phyloP scores from a whole-genome alignment of 2,329 filamentous ascomycete species.

The Ophiostoma ulmi region DNA sequence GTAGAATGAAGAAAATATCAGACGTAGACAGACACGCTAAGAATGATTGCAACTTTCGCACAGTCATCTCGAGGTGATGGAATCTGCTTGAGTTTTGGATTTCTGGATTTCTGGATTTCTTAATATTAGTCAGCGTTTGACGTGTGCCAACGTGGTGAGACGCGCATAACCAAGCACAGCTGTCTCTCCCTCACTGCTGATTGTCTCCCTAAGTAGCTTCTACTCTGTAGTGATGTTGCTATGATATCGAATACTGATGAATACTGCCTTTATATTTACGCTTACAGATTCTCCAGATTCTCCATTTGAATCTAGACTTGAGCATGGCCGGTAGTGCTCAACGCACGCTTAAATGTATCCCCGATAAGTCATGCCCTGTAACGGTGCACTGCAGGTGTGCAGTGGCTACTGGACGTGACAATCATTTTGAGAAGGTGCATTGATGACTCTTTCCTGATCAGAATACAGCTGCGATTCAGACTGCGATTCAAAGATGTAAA shows the following conservation, averaged over 20 bases:
- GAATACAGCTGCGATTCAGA: not conserved
- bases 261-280: not conserved
- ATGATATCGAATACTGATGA: not conserved
- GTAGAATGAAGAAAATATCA: not conserved
- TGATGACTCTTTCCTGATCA: not conserved
- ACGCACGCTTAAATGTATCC: not conserved
- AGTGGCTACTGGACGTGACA: not conserved
- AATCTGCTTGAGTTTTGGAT: too few relatives aligned
- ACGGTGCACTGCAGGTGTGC: not conserved
- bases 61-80: too few relatives aligned
- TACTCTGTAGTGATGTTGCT: not conserved
- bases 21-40: not conserved
- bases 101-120: not conserved
- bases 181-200: not conserved
- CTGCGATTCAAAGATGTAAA: not conserved
- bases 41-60: not conserved
- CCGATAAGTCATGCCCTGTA: not conserved
- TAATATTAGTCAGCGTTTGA: not conserved
- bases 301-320: not conserved
- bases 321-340: not conserved
- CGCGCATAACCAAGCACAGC: conserved; percentile 13
- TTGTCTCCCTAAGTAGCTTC: not conserved
- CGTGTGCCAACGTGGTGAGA: not conserved
- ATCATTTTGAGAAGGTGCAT: not conserved
- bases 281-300: not conserved